Evolutionary conservation across 225 moss, liverwort and hornwort species (phyloP), one percentile per base, ranked within the genome.

Genomic region (Ulota crispa): DNA sequence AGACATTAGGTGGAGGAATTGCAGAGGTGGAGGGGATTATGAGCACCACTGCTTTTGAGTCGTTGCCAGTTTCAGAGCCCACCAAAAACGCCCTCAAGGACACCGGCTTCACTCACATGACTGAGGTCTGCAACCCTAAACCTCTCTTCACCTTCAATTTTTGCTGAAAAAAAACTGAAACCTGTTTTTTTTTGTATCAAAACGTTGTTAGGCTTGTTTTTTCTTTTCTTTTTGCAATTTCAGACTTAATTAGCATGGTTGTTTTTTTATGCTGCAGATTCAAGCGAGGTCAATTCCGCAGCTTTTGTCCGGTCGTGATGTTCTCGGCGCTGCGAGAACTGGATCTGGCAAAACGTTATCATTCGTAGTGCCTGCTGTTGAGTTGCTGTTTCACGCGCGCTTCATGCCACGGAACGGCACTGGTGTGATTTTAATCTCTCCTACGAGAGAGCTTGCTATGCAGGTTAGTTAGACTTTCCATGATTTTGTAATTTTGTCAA

Each of bases 331-430:
- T 80, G 98, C 98, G 43, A 88, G 98, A 79, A 99, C 98, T 42
- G 98, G 98, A 31, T 99, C 96, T 57, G 98, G 98, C 42, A 99
- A 99, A 70, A 99, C 96, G 6, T 92, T 99, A 27, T 78, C 96
- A 0, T 99, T 99, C 54, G 83, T 99, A 47, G 92, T 96, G 15
- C 96, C 98, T 39, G 98, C 98, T 16, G 87, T 87, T 0, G 98
- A 99, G 85, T 86, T 95, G 81, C 92, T 99, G 0, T 96, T 90
- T 70, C 96, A 96, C 78, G 96, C 85, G 8, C 92, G 93, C 42
- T 99, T 96, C 5, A 96, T 94, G 95, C 96, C 96, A 13, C 94
- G 98, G 13, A 99, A 96, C 83, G 98, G 98, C 55, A 96, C 98
- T 70, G 98, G 98, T 75, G 92, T 99, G 56, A 73, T 99, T 54